Conservation (phyloP, 495 filamentous ascomycete species). For the Talaromyces trachyspermus region DNA sequence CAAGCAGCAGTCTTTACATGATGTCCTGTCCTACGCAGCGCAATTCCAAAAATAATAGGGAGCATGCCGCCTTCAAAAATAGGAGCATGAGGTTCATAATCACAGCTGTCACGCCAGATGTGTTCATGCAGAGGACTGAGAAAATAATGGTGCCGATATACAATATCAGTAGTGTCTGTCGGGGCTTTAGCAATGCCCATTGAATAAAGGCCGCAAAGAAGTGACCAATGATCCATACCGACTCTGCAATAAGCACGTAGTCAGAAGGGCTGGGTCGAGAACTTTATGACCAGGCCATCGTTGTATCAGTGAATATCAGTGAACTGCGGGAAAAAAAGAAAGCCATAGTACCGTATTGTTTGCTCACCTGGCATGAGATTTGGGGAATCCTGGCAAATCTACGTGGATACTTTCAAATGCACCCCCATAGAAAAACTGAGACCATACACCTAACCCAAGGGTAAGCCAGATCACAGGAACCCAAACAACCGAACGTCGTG, state of each 20-base stretch:
- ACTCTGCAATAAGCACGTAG: conserved; percentile 34
- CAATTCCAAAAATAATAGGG: conserved; percentile 40
- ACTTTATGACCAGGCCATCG: no score
- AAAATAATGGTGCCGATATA: conserved; percentile 36
- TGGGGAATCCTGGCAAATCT: conserved; percentile 14
- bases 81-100: conserved; percentile 34
- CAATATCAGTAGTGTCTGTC: conserved; percentile 36
- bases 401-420: conserved; percentile 40
- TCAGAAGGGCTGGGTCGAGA: conserved; percentile 17
- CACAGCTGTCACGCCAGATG: conserved; percentile 20
- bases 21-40: conserved; percentile 39
- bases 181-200: conserved; percentile 33
- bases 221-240: conserved; percentile 42
- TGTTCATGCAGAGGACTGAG: conserved; percentile 32
- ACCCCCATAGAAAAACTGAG: conserved; percentile 46
- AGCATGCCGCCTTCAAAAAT: conserved; percentile 41
- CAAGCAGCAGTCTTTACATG: conserved; percentile 39
- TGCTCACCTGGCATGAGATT: neutral
- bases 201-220: conserved; percentile 34
- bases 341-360: neutral
- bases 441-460: conserved; percentile 35
- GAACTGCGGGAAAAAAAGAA: no score
- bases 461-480: conserved; percentile 35
- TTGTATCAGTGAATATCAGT: no score
- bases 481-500: no score